A percentile compares a stretch with the other conserved stretches of the same genome.
phyloP scores from a whole-genome alignment of 306 rosid genomes.

The Astragalus membranaceus region DNA sequence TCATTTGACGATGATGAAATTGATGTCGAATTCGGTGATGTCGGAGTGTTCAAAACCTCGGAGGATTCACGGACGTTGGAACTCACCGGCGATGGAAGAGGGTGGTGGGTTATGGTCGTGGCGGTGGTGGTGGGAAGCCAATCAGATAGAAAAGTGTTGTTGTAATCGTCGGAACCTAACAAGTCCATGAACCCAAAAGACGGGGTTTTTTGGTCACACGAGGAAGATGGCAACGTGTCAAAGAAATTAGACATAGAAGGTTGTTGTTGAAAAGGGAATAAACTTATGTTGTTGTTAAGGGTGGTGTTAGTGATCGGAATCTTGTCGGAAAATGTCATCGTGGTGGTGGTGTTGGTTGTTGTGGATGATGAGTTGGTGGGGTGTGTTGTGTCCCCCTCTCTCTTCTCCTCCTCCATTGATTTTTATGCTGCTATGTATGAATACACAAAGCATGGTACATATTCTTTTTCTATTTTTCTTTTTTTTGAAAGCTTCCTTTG shows the following conservation, averaged over 20 bases:
- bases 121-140: constrained; percentile 19
- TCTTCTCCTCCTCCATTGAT: constrained; percentile 58
- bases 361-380: constrained; percentile 14
- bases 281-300: constrained; percentile 25
- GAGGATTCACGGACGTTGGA: constrained; percentile 45
- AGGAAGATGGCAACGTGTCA: constrained; percentile 27
- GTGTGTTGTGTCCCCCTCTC: constrained; percentile 19
- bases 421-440: constrained; percentile 14
- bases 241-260: constrained; percentile 32
- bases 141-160: constrained; percentile 29
- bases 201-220: constrained; percentile 25
- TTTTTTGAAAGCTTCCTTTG: constrained; percentile 9
- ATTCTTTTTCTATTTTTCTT: constrained; percentile 29
- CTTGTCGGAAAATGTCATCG: constrained; percentile 47
- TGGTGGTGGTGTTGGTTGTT: background rate
- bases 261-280: background rate
- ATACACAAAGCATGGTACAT: constrained; percentile 36
- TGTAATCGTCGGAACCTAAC: constrained; percentile 28
- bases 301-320: constrained; percentile 23
- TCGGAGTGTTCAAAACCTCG: constrained; percentile 52
- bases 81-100: constrained; percentile 28
- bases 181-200: constrained; percentile 49
- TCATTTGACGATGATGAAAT: constrained; percentile 69
- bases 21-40: constrained; percentile 62
- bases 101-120: background rate